phyloP scores from a whole-genome alignment of 2,329 filamentous ascomycete genomes.

The Fusarium citri region DNA sequence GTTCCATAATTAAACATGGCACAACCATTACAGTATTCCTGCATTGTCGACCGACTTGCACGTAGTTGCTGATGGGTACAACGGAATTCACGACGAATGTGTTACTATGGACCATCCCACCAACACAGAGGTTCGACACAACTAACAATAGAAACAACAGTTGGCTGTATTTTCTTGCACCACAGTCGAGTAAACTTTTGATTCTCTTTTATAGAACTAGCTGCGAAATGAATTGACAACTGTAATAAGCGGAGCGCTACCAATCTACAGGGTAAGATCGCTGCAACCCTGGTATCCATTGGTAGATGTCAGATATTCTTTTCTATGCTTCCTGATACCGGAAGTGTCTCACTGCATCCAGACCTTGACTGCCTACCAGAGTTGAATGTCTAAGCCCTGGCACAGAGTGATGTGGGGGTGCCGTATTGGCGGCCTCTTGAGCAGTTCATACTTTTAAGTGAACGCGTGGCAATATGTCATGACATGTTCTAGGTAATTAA shows the following conservation, averaged over 20 bases:
- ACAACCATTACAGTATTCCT: not conserved
- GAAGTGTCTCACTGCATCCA: constrained; percentile 20
- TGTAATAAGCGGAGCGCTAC: not conserved
- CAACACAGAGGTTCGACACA: not conserved
- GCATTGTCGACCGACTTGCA: not conserved
- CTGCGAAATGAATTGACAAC: not conserved
- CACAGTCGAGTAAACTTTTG: not conserved
- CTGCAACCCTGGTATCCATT: not conserved
- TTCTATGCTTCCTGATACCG: constrained; percentile 14
- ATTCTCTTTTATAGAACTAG: not conserved
- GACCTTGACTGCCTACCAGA: not conserved
- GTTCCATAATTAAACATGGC: not conserved
- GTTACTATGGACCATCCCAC: not conserved
- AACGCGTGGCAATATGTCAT: constrained; percentile 40
- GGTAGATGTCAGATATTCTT: constrained; percentile 21
- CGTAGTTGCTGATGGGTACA: not conserved
- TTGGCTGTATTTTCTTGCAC: not conserved
- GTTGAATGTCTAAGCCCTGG: constrained; percentile 12
- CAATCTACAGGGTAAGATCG: constrained; percentile 10
- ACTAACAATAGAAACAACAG: not conserved
- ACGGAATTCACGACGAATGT: not conserved
- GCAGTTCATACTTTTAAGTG: constrained; percentile 2
- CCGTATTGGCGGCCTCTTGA: constrained; percentile 39
- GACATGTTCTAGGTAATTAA: not conserved
- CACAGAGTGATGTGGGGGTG: constrained; percentile 32